Evolutionary conservation across 106 monocot genomes (phyloP).

Genomic region (Apostasia ramifera): DNA sequence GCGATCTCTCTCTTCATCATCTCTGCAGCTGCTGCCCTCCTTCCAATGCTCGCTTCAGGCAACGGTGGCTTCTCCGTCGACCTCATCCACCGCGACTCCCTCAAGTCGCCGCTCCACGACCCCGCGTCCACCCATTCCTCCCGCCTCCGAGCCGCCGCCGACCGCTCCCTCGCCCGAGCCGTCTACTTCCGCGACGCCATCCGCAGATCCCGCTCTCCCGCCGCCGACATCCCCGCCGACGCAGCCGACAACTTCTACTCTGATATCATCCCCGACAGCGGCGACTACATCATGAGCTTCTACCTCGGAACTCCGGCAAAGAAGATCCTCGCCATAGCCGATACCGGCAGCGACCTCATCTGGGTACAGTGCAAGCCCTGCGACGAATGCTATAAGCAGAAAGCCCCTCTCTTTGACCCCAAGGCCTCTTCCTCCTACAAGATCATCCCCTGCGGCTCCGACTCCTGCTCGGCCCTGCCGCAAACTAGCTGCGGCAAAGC

Average conservation of each 20-base stretch:
- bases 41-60: background rate
- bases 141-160: conserved; percentile 7
- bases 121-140: background rate
- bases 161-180: background rate
- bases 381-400: conserved; percentile 4
- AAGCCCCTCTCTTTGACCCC: conserved; percentile 4
- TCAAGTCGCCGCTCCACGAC: conserved; percentile 8
- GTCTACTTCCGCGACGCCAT: conserved; percentile 1
- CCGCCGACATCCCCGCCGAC: too few relatives aligned
- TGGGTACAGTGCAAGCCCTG: conserved; percentile 13
- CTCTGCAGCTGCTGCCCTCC: background rate
- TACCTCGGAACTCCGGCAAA: conserved; percentile 2
- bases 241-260: background rate
- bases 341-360: conserved; percentile 17
- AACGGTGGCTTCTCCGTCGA: conserved; percentile 22
- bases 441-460: background rate
- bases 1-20: too few relatives aligned
- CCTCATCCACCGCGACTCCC: conserved; percentile 43
- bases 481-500: background rate
- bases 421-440: conserved; percentile 8
- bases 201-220: background rate
- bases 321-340: conserved; percentile 7
- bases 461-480: background rate
- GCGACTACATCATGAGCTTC: conserved; percentile 9
- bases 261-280: background rate